phyloP scores from a whole-genome alignment of 2,329 filamentous ascomycete genomes.

The Fusarium virguliforme region DNA sequence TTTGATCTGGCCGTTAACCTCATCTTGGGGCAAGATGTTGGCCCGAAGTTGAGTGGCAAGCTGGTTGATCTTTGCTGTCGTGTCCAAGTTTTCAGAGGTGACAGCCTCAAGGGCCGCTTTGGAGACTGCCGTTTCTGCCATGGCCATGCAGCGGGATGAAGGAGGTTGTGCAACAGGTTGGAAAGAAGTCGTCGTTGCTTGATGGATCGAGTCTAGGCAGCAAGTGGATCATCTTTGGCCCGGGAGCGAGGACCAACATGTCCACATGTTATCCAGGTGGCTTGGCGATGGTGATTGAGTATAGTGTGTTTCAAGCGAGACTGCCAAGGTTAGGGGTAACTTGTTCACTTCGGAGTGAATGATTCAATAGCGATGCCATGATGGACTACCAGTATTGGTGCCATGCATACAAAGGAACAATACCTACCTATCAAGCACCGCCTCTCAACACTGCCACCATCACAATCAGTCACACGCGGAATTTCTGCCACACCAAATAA shows the following conservation, averaged over 20 bases:
- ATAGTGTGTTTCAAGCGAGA: not conserved
- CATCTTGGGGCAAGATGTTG: not conserved
- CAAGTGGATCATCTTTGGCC: conserved; percentile 5
- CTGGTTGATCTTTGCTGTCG: not conserved
- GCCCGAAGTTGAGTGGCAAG: not conserved
- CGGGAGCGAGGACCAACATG: not conserved
- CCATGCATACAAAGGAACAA: not conserved
- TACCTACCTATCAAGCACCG: not conserved
- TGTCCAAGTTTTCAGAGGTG: not conserved
- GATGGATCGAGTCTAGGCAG: not conserved
- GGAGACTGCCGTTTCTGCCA: not conserved
- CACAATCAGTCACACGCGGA: not conserved
- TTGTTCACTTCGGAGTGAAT: not conserved
- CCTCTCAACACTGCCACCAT: not conserved
- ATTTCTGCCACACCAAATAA: not conserved
- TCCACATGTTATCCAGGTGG: not conserved
- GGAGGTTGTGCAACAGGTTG: not conserved
- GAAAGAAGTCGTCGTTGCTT: not conserved
- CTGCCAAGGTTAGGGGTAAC: not conserved
- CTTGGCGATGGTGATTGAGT: not conserved
- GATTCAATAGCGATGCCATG: too few species aligned
- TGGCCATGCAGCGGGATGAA: too few species aligned
- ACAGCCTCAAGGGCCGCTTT: not conserved
- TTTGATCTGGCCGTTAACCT: not conserved
- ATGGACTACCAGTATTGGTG: not conserved